Evolutionary conservation across 306 rosid species (phyloP).

Genomic region (Pterocarpus macrocarpus): DNA sequence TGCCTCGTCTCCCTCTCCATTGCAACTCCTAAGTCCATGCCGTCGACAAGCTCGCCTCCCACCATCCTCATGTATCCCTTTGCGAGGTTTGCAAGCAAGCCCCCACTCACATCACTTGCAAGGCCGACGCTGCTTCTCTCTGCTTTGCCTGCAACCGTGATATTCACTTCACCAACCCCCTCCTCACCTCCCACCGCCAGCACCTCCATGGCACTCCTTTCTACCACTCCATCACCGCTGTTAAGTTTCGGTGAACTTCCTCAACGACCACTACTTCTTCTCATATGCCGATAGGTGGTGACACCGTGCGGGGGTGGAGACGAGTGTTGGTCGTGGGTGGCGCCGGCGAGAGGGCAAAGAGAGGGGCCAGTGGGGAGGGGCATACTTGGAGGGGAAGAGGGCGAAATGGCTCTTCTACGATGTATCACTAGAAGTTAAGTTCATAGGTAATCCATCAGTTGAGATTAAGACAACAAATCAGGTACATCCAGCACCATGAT

Average conservation of each 20-base stretch:
- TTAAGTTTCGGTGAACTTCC: conserved; percentile 53
- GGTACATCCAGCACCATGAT: too few relatives aligned
- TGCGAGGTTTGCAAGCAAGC: conserved; percentile 96
- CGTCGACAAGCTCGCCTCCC: conserved; percentile 95
- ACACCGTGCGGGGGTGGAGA: conserved; percentile 34
- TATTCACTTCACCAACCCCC: conserved; percentile 94
- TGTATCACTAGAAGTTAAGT: too few relatives aligned
- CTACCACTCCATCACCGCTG: conserved; percentile 54
- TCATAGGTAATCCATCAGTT: too few relatives aligned
- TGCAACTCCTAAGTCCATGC: conserved; percentile 84
- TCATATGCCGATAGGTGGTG: conserved; percentile 59
- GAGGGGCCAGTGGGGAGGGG: too few relatives aligned
- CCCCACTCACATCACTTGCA: conserved; percentile 90
- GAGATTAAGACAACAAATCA: too few relatives aligned
- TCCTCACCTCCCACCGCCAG: conserved; percentile 88
- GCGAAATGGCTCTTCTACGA: too few relatives aligned
- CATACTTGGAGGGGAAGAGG: too few relatives aligned
- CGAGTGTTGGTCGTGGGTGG: too few relatives aligned
- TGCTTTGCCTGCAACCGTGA: conserved; percentile 90
- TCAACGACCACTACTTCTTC: conserved; percentile 63
- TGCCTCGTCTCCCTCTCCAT: too few relatives aligned
- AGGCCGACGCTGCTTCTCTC: conserved; percentile 95
- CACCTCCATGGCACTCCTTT: conserved; percentile 71
- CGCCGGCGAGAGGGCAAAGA: too few relatives aligned
- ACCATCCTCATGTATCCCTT: conserved; percentile 84